Conservation (phyloP, 164 flowering plant species). For the Kalanchoe fedtschenkoi region DNA sequence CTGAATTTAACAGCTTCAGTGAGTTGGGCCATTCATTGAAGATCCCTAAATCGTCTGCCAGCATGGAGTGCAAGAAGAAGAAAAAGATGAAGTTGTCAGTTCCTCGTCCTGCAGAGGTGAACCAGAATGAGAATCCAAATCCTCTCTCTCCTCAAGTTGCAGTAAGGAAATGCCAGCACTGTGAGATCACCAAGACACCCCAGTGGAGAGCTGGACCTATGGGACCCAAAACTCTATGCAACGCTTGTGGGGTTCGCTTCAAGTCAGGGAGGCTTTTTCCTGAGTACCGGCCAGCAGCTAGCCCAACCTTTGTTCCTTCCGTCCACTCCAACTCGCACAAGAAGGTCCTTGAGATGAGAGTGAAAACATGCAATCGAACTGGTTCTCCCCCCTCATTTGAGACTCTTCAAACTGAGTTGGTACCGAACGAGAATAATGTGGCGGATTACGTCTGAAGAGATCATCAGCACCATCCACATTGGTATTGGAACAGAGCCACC, state of each 20-base stretch:
- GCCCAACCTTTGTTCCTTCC: conserved; percentile 72
- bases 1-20: conserved; percentile 36
- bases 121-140: conserved; percentile 6
- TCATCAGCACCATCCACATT: conserved; percentile 2
- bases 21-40: conserved; percentile 38
- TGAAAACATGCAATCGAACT: conserved; percentile 15
- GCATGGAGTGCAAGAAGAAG: conserved; percentile 1
- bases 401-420: conserved; percentile 14
- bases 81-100: conserved; percentile 44
- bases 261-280: conserved; percentile 93
- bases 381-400: neutral
- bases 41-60: conserved; percentile 18
- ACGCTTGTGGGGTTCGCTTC: conserved; percentile 90
- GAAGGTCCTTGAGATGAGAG: conserved; percentile 85
- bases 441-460: conserved; percentile 17
- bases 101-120: conserved; percentile 6
- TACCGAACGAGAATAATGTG: conserved; percentile 19
- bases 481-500: neutral
- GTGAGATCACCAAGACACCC: conserved; percentile 86
- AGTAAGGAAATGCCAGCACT: conserved; percentile 77
- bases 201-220: conserved; percentile 94
- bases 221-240: conserved; percentile 96
- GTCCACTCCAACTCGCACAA: conserved; percentile 87
- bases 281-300: conserved; percentile 93
- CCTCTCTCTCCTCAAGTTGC: conserved; percentile 10